A percentile compares a stretch with the other conserved stretches of the same genome.
These are phyloP conservation scores for Sugiyamaella pinicola DNA, from an alignment of 1,139 yeast genomes.

Conservation along the genomic window DNA sequence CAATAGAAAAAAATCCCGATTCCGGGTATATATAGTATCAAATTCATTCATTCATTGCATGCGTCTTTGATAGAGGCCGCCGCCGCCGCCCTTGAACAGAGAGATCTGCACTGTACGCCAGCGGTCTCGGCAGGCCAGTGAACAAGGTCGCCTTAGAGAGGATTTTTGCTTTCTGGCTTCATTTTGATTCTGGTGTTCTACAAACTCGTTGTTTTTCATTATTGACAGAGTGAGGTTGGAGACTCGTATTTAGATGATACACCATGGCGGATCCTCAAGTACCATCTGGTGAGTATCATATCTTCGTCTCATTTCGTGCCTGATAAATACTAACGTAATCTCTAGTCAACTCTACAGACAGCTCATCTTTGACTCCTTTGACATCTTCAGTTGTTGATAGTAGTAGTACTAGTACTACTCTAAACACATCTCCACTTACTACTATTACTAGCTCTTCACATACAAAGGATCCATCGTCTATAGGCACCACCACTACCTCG, in stretches of 20 bases:
- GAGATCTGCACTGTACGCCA: slow-evolving; percentile 6
- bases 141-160: slow-evolving; percentile 3
- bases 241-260: not conserved
- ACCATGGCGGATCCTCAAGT: slow-evolving; percentile 9
- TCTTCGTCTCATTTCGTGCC: too few relatives aligned
- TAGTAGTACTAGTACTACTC: not conserved
- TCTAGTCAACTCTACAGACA: slow-evolving; percentile 4
- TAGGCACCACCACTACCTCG: slow-evolving; percentile 12
- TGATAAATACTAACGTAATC: not conserved
- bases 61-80: too few relatives aligned
- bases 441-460: not conserved
- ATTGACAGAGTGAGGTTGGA: not conserved
- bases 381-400: not conserved
- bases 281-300: slow-evolving; percentile 7
- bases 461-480: slow-evolving; percentile 1
- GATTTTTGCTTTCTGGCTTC: not conserved
- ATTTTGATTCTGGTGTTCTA: not conserved
- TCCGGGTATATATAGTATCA: not conserved
- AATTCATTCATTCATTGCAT: not conserved
- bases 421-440: not conserved
- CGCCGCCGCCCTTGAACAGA: not conserved
- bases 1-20: too few relatives aligned
- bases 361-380: not conserved
- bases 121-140: slow-evolving; percentile 5
- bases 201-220: not conserved